Conservation (phyloP, 345 rosid species). For the Murraya koenigii region DNA sequence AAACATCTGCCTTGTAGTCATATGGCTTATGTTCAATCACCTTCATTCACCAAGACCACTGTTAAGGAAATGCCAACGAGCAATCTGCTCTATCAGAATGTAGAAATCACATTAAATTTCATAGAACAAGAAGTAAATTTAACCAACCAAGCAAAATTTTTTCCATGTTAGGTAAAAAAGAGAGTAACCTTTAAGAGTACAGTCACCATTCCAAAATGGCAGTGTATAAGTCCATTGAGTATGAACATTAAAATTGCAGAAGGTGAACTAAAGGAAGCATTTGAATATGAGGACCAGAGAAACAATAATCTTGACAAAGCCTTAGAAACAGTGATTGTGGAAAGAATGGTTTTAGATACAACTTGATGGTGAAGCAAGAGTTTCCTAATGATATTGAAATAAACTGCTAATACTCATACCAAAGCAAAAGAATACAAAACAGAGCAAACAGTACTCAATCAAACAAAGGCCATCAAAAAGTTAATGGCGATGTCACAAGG, state of each 20-base stretch:
- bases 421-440: background rate
- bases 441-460: background rate
- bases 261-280: background rate
- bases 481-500: background rate
- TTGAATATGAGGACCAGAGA: background rate
- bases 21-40: constrained; percentile 93
- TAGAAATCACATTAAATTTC: constrained; percentile 6
- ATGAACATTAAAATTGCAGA: background rate
- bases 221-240: background rate
- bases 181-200: background rate
- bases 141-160: background rate
- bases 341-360: background rate
- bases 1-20: constrained; percentile 88
- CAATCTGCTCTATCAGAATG: background rate
- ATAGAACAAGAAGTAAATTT: background rate
- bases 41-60: constrained; percentile 42
- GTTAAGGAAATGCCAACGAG: constrained; percentile 9
- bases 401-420: background rate
- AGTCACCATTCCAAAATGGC: no score
- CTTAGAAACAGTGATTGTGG: background rate
- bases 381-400: background rate
- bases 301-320: background rate
- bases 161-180: no score
- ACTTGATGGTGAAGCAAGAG: background rate
- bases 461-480: background rate